Conservation (phyloP, 1,139 yeast species). For the Tardiomyces blankii region DNA sequence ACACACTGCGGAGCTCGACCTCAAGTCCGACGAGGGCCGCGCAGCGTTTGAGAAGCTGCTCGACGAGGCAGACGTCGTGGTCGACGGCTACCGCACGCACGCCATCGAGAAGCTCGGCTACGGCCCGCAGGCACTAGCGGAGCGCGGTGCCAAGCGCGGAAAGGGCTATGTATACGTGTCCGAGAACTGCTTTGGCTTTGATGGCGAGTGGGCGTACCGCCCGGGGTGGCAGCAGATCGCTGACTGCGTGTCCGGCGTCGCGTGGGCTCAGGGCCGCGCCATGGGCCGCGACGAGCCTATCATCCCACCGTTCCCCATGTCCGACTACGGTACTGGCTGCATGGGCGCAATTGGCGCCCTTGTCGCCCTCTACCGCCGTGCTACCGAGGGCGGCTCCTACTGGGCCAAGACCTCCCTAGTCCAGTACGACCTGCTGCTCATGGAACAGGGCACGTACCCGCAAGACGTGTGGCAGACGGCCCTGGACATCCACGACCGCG, state of each 20-base stretch:
- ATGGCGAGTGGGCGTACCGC: constrained; percentile 24
- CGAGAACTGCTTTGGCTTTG: constrained; percentile 28
- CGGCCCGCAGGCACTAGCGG: constrained; percentile 19
- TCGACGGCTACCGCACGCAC: constrained; percentile 28
- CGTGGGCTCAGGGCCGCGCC: constrained; percentile 26
- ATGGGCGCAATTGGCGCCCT: constrained; percentile 26
- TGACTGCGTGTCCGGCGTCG: constrained; percentile 28
- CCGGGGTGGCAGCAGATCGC: constrained; percentile 33
- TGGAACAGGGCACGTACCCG: constrained; percentile 23
- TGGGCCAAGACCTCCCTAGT: constrained; percentile 26
- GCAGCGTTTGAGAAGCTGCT: constrained; percentile 22
- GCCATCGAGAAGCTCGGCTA: constrained; percentile 25
- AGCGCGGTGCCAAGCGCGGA: constrained; percentile 20
- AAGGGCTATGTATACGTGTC: constrained; percentile 27
- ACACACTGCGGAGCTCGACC: constrained; percentile 28
- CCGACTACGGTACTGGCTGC: constrained; percentile 30
- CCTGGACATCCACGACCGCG: constrained; percentile 12
- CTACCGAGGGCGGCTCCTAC: constrained; percentile 24
- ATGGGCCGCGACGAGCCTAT: constrained; percentile 26
- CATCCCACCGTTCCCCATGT: constrained; percentile 30
- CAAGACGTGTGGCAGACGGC: constrained; percentile 19
- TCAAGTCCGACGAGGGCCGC: constrained; percentile 26
- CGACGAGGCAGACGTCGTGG: constrained; percentile 27
- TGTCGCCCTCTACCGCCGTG: constrained; percentile 22
- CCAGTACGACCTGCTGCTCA: constrained; percentile 25